A percentile compares a stretch with the other conserved stretches of the same genome.
phyloP scores from a whole-genome alignment of 768 basidiomycete genomes.

The Russula emetica region DNA sequence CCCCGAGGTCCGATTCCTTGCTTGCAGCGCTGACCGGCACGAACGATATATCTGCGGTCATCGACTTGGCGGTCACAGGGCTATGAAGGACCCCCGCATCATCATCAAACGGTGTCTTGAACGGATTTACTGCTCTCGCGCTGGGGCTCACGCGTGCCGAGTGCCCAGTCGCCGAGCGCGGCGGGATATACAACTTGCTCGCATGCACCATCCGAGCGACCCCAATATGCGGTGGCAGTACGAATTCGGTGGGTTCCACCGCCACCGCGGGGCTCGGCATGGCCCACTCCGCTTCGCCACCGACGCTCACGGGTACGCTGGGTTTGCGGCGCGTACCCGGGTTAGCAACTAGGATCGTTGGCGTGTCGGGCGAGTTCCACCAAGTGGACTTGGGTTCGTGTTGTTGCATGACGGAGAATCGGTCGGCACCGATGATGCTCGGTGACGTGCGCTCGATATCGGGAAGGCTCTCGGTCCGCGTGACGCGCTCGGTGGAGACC shows the following conservation, averaged over 20 bases:
- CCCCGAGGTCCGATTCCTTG: not conserved
- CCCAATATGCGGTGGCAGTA: conserved; percentile 24
- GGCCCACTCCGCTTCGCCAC: conserved; percentile 30
- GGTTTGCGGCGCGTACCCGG: conserved; percentile 33
- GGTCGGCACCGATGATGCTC: conserved; percentile 22
- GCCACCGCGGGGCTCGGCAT: conserved; percentile 31
- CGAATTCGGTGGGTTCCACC: conserved; percentile 28
- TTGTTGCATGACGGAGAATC: conserved; percentile 2
- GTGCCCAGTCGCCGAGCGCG: conserved; percentile 41
- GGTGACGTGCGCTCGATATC: conserved; percentile 33
- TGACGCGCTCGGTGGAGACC: conserved; percentile 43
- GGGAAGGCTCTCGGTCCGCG: conserved; percentile 32
- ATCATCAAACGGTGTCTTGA: conserved; percentile 78
- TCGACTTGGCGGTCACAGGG: conserved; percentile 4
- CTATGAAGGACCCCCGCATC: conserved; percentile 36
- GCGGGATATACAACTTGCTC: conserved; percentile 25
- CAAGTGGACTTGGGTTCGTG: conserved; percentile 31
- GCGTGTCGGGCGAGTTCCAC: conserved; percentile 35
- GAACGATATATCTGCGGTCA: conserved; percentile 15
- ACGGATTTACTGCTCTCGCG: conserved; percentile 49
- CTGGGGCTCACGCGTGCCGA: conserved; percentile 32
- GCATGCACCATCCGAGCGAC: not conserved
- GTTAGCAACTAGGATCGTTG: conserved; percentile 21
- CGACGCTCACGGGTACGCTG: conserved; percentile 39
- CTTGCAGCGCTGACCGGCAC: not conserved